Conservation (phyloP, 768 basidiomycete genomes). For the Boletus huronensis region DNA sequence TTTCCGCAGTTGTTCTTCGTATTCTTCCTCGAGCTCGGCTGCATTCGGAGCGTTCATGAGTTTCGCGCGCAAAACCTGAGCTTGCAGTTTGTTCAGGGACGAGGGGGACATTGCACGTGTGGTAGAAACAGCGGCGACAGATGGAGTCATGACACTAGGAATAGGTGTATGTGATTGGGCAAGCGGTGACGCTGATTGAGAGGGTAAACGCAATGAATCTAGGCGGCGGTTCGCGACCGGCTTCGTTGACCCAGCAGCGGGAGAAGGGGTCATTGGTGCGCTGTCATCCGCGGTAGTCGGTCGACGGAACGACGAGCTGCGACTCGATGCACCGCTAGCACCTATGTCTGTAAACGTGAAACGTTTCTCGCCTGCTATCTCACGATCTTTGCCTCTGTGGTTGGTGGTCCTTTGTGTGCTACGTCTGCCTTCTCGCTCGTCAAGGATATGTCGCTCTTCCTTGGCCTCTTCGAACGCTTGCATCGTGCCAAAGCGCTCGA, state of each 20-base stretch:
- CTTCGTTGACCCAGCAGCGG: constrained; percentile 25
- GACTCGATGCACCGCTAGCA: constrained; percentile 63
- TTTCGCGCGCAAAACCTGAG: constrained; percentile 87
- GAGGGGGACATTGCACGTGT: constrained; percentile 62
- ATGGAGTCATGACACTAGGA: constrained; percentile 86
- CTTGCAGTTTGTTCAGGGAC: constrained; percentile 88
- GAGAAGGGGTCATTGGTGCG: constrained; percentile 56
- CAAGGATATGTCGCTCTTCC: constrained; percentile 81
- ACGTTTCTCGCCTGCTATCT: constrained; percentile 44
- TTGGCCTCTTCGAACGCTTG: constrained; percentile 86
- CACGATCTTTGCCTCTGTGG: constrained; percentile 38
- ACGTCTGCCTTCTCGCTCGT: constrained; percentile 69
- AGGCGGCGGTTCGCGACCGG: constrained; percentile 48
- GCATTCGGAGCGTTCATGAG: constrained; percentile 81
- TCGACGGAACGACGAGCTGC: constrained; percentile 85
- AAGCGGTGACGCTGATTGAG: constrained; percentile 56
- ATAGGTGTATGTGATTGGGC: constrained; percentile 76
- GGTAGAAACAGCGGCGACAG: constrained; percentile 31
- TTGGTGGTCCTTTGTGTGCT: constrained; percentile 35
- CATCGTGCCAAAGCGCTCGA: constrained; percentile 84
- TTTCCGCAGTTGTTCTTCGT: constrained; percentile 64
- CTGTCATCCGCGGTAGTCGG: constrained; percentile 64
- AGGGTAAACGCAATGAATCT: constrained; percentile 60
- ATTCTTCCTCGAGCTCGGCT: constrained; percentile 75
- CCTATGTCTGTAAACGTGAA: constrained; percentile 68